Base-by-base conservation (phyloP, 768 basidiomycete genomes). In the Tulasnella sp. region DNA sequence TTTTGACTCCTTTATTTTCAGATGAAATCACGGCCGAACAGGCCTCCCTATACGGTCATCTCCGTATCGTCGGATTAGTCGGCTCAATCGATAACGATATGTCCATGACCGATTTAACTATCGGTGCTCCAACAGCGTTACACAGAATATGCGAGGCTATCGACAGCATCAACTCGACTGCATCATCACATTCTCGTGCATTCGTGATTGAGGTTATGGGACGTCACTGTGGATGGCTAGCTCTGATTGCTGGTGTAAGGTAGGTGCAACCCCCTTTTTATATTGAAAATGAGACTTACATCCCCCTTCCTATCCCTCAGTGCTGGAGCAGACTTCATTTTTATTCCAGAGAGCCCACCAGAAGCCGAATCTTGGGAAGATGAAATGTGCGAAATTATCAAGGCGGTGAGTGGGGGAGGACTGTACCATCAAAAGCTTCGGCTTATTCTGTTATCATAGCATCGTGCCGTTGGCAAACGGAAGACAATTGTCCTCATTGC, bases 191-290 rank as follows among this genome's bases (percentile, higher is more conserved):
- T 65, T 96, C 91, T 25, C 77, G 95, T 52, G 95, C 95, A 0
- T 99, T 99, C 65, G 92, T 99, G 35, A 73, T 99, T 34, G 95
- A 98, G 66, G 95, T 98, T 47, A 99, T 98, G 95, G 95, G 95
- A n/a, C 72, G 93, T 50, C 88, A 98, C 63, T 98, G 95, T 65
- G 95, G 95, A n/a, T 99, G 95, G 95, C 72, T 98, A 15, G 91
- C 95, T 2, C 71, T 98, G 20, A 73, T 91, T 60, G 95, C 91
- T 9, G 91, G 85, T 55, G 83, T 96, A 44, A 86, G 85, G 81
- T 85, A 60, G 53, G 77, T 69, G 3, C 29, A 13, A 3, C 33
- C 13, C 5, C 5, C 39, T 29, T 25, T 31, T 31, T 3, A 52
- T n/a, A 2, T 15, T 10, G 12, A 12, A 16, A 9, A 2, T n/a